These are phyloP conservation scores for Starmerella lactis-condensi DNA, from an alignment of 805 yeast genomes.

Conservation along the genomic window DNA sequence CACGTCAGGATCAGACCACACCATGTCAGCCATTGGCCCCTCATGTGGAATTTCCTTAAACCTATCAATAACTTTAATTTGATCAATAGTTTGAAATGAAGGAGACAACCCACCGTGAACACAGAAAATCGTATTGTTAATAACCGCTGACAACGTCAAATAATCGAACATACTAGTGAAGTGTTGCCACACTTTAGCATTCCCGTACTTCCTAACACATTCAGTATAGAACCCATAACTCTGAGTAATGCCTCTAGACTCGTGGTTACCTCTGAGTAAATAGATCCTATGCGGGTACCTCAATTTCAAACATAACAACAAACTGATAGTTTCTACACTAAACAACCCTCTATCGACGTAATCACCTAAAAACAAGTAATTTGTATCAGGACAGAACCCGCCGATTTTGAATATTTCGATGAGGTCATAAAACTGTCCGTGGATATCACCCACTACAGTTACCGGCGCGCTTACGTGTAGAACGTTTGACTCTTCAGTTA, in stretches of 20 bases:
- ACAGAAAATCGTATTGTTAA: conserved; percentile 77
- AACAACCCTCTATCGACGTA: conserved; percentile 92
- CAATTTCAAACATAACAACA: conserved; percentile 63
- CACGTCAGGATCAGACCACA: conserved; percentile 96
- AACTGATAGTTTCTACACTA: conserved; percentile 77
- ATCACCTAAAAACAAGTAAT: conserved; percentile 83
- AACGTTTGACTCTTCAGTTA: conserved; percentile 69
- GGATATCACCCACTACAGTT: conserved; percentile 93
- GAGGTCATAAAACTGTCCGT: conserved; percentile 89
- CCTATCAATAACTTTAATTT: conserved; percentile 73
- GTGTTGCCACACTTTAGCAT: conserved; percentile 62
- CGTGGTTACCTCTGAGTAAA: conserved; percentile 87
- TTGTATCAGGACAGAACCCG: conserved; percentile 82
- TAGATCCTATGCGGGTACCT: conserved; percentile 73
- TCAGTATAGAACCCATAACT: conserved; percentile 94
- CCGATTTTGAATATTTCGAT: conserved; percentile 86
- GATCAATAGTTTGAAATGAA: conserved; percentile 82
- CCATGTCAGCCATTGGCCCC: conserved; percentile 98
- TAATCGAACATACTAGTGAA: conserved; percentile 90
- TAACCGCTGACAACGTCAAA: conserved; percentile 70
- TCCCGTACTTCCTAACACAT: conserved; percentile 75
- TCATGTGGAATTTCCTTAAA: conserved; percentile 94
- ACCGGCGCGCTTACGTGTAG: conserved; percentile 72
- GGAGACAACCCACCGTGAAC: conserved; percentile 97
- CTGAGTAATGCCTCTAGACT: conserved; percentile 89